Conservation (phyloP, 2,329 filamentous ascomycete species). For the Conoideocrella luteorostrata region DNA sequence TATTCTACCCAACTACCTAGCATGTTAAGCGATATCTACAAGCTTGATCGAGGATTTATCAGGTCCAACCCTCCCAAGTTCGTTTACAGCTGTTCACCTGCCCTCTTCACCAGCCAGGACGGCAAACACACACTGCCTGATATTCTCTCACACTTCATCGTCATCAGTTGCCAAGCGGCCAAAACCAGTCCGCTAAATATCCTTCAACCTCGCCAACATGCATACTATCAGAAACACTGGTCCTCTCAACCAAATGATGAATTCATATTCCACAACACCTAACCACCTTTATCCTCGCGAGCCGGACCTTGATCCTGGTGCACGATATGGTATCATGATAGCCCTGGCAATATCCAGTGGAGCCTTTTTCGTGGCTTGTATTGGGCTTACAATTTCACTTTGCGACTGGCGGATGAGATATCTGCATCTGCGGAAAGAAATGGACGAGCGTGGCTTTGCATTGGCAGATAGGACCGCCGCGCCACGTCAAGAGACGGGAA, state of each 20-base stretch:
- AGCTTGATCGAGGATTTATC: too few relatives aligned
- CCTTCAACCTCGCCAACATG: conserved; percentile 1
- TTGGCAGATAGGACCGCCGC: not conserved
- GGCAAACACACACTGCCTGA: too few relatives aligned
- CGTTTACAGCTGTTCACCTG: too few relatives aligned
- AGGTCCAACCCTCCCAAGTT: too few relatives aligned
- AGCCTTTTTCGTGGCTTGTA: conserved; percentile 10
- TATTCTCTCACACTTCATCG: too few relatives aligned
- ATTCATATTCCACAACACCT: not conserved
- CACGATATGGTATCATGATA: conserved; percentile 10
- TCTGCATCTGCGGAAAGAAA: conserved; percentile 7
- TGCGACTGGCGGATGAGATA: conserved; percentile 12
- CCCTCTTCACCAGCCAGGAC: too few relatives aligned
- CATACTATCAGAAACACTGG: not conserved
- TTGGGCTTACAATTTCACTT: conserved; percentile 8
- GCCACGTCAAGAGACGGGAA: not conserved
- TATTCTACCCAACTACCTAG: conserved; percentile 2
- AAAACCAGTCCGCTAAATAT: too few relatives aligned
- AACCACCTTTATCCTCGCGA: conserved; percentile 6
- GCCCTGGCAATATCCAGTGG: conserved; percentile 10
- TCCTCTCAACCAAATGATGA: not conserved
- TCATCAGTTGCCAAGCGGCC: too few relatives aligned
- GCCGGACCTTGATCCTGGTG: conserved; percentile 5
- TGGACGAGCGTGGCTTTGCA: conserved; percentile 7
- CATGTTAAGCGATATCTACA: too few relatives aligned